Evolutionary conservation across 2,329 filamentous ascomycete genomes (phyloP), one percentile per base, ranked within the genome.

Genomic region (Exophiala mesophila): DNA sequence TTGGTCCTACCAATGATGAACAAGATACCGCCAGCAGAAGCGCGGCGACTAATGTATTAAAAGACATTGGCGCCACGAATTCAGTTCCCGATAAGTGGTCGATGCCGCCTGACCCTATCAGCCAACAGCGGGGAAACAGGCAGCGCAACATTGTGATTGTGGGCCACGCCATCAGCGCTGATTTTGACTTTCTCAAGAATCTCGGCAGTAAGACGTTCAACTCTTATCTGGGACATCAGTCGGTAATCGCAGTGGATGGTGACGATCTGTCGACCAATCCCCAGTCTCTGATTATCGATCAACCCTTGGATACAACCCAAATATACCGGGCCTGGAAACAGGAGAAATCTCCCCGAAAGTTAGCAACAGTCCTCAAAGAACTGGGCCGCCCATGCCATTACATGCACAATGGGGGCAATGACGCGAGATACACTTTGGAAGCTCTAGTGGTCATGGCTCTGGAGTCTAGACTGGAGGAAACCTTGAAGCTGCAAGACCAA

Each of bases 341-440:
- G 17, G 47, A 55, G n/a, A 44, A 26, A 5, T 69, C 72, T 10
- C 71, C 76, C 16, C 55, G 59, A 0, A 68, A 83, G 2, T 72
- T 97, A 2, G 67, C 66, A 0, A 66, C 55, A 4, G 71, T 94
- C 10, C 73, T 95, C 17, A 57, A 63, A 4, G 73, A 82, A 4
- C 68, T 95, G 19, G 76, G 74, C 2, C 76, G 94, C 6, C 55
- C 65, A 0, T 76, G 71, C 30, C 76, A 70, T 62, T 72, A 84
- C 54, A 69, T 90, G n/a, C 88, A 95, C 63, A 94, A 94, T 57
- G 88, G 82, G 0, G 77, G 88, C 2, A 95, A 95, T 52, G 88
- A 95, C 59, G 88, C 88, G 0, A 75, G 80, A 1, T 92, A 84
- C 59, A 90, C 87, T 0, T 64, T 94, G 49, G 80, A 82, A 48